Conservation (phyloP, 179 eudicot species). For the Kewa caespitosa region DNA sequence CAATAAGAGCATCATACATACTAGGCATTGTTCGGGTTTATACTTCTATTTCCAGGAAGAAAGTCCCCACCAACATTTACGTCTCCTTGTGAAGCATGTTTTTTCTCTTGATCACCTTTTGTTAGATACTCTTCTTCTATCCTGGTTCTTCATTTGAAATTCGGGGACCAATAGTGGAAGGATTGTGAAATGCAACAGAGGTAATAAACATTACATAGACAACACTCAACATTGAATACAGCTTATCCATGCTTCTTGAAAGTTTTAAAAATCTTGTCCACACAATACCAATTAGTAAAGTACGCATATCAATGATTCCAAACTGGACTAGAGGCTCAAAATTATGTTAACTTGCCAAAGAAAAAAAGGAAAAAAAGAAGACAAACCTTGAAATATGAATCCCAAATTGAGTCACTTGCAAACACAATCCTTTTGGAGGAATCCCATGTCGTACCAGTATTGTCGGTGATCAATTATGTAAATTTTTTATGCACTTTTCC, state of each 20-base stretch:
- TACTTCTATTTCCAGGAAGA: not conserved
- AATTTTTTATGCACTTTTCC: not conserved
- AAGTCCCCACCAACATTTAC: not conserved
- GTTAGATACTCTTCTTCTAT: not conserved
- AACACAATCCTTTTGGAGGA: not conserved
- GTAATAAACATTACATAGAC: not conserved
- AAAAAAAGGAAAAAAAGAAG: too few relatives aligned
- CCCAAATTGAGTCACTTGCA: not conserved
- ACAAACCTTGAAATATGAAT: not conserved
- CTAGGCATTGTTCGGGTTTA: not conserved
- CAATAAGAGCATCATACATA: not conserved
- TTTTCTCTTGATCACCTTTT: not conserved
- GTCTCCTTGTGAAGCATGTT: not conserved
- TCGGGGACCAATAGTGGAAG: not conserved
- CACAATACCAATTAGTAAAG: not conserved
- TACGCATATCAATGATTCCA: not conserved
- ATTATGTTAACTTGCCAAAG: not conserved
- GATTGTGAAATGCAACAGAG: not conserved
- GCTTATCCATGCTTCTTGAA: not conserved
- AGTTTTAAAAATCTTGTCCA: not conserved
- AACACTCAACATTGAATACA: not conserved
- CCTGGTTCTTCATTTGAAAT: not conserved
- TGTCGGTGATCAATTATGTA: not conserved
- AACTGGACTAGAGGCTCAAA: not conserved
- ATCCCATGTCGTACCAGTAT: not conserved